phyloP scores from a whole-genome alignment of 495 filamentous ascomycete genomes.

The Penicillium egyptiacum region DNA sequence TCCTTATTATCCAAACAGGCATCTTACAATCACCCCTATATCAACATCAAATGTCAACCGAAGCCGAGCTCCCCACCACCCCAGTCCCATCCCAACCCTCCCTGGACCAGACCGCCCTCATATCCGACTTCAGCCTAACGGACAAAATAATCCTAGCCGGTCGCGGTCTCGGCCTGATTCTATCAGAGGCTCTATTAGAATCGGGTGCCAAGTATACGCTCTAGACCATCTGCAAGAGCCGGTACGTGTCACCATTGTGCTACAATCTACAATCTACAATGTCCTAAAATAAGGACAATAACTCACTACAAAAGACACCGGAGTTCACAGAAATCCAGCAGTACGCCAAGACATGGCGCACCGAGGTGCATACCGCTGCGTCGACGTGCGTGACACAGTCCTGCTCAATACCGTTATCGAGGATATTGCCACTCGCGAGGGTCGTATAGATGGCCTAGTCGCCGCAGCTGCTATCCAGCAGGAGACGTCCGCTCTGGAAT shows the following conservation, averaged over 20 bases:
- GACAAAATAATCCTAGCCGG: conserved; percentile 74
- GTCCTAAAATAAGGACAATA: conserved; percentile 18
- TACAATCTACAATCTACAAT: too few relatives aligned
- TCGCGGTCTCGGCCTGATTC: conserved; percentile 77
- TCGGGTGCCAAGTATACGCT: conserved; percentile 68
- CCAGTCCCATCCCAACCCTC: not conserved
- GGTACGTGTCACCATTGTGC: conserved; percentile 19
- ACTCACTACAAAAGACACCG: conserved; percentile 37
- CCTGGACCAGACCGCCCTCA: conserved; percentile 41
- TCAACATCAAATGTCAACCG: not conserved
- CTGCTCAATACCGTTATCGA: conserved; percentile 65
- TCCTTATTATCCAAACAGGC: not conserved
- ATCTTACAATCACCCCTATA: not conserved
- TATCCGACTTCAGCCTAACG: conserved; percentile 77
- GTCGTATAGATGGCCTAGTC: conserved; percentile 71
- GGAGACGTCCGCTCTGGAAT: conserved; percentile 67
- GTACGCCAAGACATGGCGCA: conserved; percentile 66
- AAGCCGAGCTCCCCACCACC: not conserved
- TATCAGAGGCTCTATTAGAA: conserved; percentile 74
- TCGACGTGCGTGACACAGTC: conserved; percentile 79
- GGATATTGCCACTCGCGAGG: conserved; percentile 67
- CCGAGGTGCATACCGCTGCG: conserved; percentile 74
- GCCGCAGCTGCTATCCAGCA: conserved; percentile 76
- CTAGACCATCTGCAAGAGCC: conserved; percentile 47
- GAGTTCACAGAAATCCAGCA: conserved; percentile 64